phyloP scores from a whole-genome alignment of 495 filamentous ascomycete species.

The Penicillium bialowiezense region DNA sequence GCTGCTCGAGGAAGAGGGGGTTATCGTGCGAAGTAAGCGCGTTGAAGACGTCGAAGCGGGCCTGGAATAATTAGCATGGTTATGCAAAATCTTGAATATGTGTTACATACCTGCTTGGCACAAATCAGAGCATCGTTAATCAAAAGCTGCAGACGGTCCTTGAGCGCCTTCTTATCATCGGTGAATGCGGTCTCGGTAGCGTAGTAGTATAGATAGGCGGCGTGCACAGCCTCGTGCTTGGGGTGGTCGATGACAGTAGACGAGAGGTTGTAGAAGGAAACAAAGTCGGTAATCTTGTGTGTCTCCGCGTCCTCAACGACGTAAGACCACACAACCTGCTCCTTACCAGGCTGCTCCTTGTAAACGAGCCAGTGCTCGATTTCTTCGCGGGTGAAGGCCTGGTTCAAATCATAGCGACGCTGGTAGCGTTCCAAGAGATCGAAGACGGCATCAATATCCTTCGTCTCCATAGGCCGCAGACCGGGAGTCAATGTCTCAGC shows the following conservation, averaged over 20 bases:
- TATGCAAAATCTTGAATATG: not conserved
- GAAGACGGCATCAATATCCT: conserved; percentile 76
- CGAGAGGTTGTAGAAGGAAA: conserved; percentile 94
- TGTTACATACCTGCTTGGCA: conserved; percentile 63
- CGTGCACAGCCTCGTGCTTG: conserved; percentile 73
- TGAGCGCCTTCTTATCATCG: conserved; percentile 55
- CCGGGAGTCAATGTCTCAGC: conserved; percentile 65
- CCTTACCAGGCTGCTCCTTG: conserved; percentile 51
- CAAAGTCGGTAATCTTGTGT: conserved; percentile 89
- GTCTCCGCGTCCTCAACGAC: conserved; percentile 76
- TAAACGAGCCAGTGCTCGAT: conserved; percentile 85
- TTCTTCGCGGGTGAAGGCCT: conserved; percentile 74
- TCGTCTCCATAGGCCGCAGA: conserved; percentile 74
- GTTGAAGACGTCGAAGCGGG: conserved; percentile 94
- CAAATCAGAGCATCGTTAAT: conserved; percentile 84
- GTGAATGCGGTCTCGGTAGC: conserved; percentile 78
- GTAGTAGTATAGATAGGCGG: conserved; percentile 96
- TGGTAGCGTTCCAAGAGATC: conserved; percentile 75
- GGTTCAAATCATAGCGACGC: conserved; percentile 77
- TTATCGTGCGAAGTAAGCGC: conserved; percentile 92
- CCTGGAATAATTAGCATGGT: conserved; percentile 29
- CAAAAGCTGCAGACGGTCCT: conserved; percentile 68
- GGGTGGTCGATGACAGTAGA: conserved; percentile 79
- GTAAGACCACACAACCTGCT: conserved; percentile 88
- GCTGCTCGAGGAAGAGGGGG: conserved; percentile 82